Evolutionary conservation across 331 rosid species (phyloP).

Genomic region (Saraca asoca): DNA sequence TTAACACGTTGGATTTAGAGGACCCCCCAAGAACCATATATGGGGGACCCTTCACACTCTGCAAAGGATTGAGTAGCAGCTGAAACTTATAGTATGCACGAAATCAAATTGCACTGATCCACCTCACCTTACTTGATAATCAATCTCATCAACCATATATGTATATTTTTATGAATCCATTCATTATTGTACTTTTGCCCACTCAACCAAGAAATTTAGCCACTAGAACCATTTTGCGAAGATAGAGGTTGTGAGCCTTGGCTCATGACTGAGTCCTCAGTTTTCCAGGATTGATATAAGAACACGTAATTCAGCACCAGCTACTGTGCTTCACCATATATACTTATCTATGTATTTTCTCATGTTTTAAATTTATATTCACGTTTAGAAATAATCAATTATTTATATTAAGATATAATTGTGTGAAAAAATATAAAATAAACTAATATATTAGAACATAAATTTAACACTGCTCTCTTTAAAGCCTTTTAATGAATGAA

Average conservation of each 20-base stretch:
- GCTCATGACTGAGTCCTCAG: constrained; percentile 19
- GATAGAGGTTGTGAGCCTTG: constrained; percentile 14
- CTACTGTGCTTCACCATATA: not conserved
- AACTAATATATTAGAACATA: too few relatives aligned
- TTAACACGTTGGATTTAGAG: too few relatives aligned
- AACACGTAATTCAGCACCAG: constrained; percentile 14
- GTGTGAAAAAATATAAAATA: too few relatives aligned
- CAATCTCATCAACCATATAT: too few relatives aligned
- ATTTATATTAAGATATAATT: too few relatives aligned
- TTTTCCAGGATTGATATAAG: constrained; percentile 18
- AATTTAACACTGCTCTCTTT: too few relatives aligned
- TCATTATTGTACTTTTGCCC: too few relatives aligned
- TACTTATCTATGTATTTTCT: too few relatives aligned
- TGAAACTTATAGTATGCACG: not conserved
- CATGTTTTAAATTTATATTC: too few relatives aligned
- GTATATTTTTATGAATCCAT: too few relatives aligned
- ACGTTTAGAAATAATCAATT: too few relatives aligned
- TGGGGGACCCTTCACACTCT: constrained; percentile 3
- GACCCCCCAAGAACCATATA: not conserved
- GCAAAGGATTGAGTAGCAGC: not conserved
- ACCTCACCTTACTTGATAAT: not conserved
- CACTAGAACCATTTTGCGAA: not conserved
- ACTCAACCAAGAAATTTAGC: not conserved
- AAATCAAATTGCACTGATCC: not conserved
- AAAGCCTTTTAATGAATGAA: too few relatives aligned